phyloP scores from a whole-genome alignment of 2,329 filamentous ascomycete genomes.

The Calcarisporium arbuscula region DNA sequence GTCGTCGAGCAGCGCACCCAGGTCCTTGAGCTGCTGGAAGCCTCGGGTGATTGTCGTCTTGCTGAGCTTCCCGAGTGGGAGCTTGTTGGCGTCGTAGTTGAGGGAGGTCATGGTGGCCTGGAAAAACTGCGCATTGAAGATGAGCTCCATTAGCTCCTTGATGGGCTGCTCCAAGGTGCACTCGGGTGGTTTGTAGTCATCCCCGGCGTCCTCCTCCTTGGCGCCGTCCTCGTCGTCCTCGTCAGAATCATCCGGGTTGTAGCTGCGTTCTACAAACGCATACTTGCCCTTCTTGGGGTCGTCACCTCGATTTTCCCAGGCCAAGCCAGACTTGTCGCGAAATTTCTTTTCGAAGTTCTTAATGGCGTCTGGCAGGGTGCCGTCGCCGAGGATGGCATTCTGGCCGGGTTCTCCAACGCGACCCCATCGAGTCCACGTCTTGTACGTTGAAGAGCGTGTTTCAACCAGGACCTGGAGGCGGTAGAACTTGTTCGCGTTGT shows the following conservation, averaged over 20 bases:
- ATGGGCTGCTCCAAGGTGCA: constrained; percentile 55
- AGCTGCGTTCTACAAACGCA: constrained; percentile 73
- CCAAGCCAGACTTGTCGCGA: constrained; percentile 52
- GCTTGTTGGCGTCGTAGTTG: constrained; percentile 68
- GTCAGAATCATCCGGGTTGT: constrained; percentile 62
- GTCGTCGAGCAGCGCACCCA: constrained; percentile 60
- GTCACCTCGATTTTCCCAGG: constrained; percentile 46
- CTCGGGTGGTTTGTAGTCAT: constrained; percentile 30
- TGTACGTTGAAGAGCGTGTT: constrained; percentile 32
- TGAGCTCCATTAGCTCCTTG: constrained; percentile 68
- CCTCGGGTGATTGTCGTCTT: constrained; percentile 69
- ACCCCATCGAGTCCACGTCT: constrained; percentile 75
- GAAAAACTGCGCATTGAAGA: constrained; percentile 76
- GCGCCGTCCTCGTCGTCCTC: constrained; percentile 27
- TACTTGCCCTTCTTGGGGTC: constrained; percentile 64
- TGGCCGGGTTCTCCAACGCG: constrained; percentile 61
- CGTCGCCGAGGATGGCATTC: constrained; percentile 34
- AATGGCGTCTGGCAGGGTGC: constrained; percentile 36
- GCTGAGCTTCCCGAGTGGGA: constrained; percentile 79
- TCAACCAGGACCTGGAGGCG: constrained; percentile 59
- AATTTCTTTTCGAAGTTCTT: constrained; percentile 55
- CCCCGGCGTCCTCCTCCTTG: constrained; percentile 30
- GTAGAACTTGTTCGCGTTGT: constrained; percentile 83
- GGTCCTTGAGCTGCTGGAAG: constrained; percentile 69
- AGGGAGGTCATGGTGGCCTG: constrained; percentile 57